Conservation (phyloP, 768 basidiomycete species). For the Terana coerulea region DNA sequence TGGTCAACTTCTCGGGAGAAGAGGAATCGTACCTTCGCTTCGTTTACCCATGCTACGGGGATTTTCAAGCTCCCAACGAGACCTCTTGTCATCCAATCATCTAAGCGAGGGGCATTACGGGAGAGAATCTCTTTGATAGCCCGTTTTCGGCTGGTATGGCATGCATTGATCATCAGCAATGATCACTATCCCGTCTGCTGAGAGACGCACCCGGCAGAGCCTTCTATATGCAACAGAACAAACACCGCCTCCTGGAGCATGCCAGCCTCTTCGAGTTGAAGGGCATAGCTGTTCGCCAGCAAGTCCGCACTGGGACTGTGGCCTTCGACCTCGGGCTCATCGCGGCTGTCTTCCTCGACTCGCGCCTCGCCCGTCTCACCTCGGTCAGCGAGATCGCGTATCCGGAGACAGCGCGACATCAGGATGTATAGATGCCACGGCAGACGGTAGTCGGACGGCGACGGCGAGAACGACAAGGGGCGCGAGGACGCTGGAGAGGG, state of each 20-base stretch:
- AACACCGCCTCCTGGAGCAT: slow-evolving; percentile 86
- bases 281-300: slow-evolving; percentile 80
- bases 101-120: slow-evolving; percentile 59
- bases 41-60: slow-evolving; percentile 84
- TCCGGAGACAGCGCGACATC: slow-evolving; percentile 74
- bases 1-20: not conserved
- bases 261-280: slow-evolving; percentile 77
- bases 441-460: slow-evolving; percentile 76
- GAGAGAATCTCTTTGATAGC: slow-evolving; percentile 79
- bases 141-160: slow-evolving; percentile 62
- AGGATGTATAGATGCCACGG: slow-evolving; percentile 93
- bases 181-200: no score
- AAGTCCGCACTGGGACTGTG: slow-evolving; percentile 83
- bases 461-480: slow-evolving; percentile 73
- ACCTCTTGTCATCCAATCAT: slow-evolving; percentile 72
- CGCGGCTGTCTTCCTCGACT: slow-evolving; percentile 37
- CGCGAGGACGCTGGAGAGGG: slow-evolving; percentile 62
- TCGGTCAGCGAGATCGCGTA: slow-evolving; percentile 88
- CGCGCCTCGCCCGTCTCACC: slow-evolving; percentile 39
- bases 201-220: slow-evolving; percentile 64
- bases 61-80: slow-evolving; percentile 75
- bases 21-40: slow-evolving; percentile 64
- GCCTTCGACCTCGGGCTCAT: slow-evolving; percentile 56
- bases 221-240: slow-evolving; percentile 85
- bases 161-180: not conserved